Evolutionary conservation across 331 rosid species (phyloP).

Genomic region (Malus hybrid): DNA sequence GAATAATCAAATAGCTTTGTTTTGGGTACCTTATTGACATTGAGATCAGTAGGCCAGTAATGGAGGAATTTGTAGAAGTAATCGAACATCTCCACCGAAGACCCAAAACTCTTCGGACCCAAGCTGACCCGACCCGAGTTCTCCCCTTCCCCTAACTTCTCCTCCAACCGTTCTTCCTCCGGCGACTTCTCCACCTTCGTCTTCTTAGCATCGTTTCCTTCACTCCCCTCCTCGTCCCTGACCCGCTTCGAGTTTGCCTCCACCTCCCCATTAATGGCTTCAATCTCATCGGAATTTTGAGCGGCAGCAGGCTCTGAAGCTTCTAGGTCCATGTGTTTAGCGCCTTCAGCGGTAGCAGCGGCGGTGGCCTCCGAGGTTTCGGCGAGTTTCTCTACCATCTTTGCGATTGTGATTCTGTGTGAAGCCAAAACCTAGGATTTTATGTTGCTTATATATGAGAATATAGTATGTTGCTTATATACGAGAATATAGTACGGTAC

Average conservation of each 20-base stretch:
- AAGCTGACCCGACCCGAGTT: constrained; percentile 32
- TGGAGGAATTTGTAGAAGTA: constrained; percentile 69
- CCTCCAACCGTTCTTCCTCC: constrained; percentile 39
- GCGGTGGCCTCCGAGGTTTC: constrained; percentile 10
- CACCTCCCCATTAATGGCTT: constrained; percentile 15
- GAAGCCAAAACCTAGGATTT: constrained; percentile 12
- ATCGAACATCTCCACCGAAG: constrained; percentile 73
- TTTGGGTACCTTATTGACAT: constrained; percentile 60
- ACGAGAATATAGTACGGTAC: no score
- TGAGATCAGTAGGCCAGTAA: constrained; percentile 60
- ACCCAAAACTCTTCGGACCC: constrained; percentile 52
- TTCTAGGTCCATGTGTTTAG: constrained; percentile 30
- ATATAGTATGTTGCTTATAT: no score
- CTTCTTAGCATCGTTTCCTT: constrained; percentile 26
- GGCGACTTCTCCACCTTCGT: constrained; percentile 36
- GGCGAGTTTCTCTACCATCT: constrained; percentile 26
- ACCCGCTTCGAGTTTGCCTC: constrained; percentile 30
- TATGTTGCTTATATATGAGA: not conserved
- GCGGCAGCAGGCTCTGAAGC: not conserved
- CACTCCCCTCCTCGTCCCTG: constrained; percentile 26
- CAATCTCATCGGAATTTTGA: not conserved
- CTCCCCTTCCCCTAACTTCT: constrained; percentile 18
- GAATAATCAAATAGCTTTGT: not conserved
- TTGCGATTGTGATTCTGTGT: not conserved
- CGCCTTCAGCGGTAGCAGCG: not conserved